Percentiles rank a stretch among this genome's conserved stretches.
These are phyloP conservation scores for Populus tomentosa DNA, from an alignment of 441 rosid species.

Conservation along the genomic window DNA sequence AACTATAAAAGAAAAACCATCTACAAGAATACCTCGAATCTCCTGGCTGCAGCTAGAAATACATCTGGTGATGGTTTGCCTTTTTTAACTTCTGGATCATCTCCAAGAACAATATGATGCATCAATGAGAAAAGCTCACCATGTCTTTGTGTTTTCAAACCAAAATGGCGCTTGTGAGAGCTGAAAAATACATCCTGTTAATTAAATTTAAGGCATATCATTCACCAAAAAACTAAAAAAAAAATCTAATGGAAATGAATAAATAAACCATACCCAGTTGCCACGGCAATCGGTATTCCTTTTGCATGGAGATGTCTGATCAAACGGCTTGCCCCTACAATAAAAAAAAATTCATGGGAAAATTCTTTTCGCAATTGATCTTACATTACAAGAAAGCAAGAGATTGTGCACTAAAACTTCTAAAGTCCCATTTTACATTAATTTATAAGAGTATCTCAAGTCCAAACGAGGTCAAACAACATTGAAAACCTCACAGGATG, in stretches of 20 bases:
- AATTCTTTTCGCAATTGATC: background rate
- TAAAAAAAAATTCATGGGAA: background rate
- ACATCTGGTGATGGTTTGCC: conserved; percentile 92
- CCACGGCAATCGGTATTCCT: conserved; percentile 72
- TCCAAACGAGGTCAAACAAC: background rate
- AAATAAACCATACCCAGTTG: conserved; percentile 63
- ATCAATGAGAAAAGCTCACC: conserved; percentile 76
- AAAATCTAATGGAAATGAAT: conserved; percentile 3
- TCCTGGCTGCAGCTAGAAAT: conserved; percentile 84
- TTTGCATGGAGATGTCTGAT: conserved; percentile 77
- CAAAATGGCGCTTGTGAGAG: conserved; percentile 72
- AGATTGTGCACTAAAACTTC: background rate
- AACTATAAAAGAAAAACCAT: conserved; percentile 6
- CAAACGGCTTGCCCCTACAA: conserved; percentile 69
- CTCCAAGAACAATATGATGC: conserved; percentile 90
- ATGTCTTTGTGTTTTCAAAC: conserved; percentile 74
- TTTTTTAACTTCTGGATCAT: conserved; percentile 90
- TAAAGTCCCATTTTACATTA: background rate
- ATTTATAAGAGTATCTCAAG: background rate
- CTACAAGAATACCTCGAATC: conserved; percentile 64
- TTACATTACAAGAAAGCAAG: background rate
- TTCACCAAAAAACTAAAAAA: background rate
- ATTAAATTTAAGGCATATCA: background rate
- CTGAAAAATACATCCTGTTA: conserved; percentile 31
- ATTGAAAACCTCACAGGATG: background rate